Conservation (phyloP, 139 green algal genomes). For the Chlamydomonas sp. region DNA sequence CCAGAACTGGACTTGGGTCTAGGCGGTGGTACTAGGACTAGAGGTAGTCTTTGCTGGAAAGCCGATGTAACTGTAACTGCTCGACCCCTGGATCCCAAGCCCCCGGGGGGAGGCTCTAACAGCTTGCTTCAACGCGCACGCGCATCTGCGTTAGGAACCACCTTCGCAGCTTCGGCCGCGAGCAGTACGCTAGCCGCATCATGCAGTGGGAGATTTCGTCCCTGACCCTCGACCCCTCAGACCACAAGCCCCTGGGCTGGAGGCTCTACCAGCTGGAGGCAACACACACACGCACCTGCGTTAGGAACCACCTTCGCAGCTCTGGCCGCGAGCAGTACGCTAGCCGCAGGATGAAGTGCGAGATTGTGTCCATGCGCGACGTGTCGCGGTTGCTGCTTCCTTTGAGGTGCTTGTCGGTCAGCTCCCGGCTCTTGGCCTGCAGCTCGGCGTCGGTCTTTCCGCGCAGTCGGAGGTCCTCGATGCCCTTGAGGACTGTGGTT, state of each 20-base stretch:
- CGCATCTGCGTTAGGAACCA: conserved; percentile 84
- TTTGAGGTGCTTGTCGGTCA: conserved; percentile 47
- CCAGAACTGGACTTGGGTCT: too few species aligned
- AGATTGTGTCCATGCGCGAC: conserved; percentile 58
- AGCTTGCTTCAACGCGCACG: too few species aligned
- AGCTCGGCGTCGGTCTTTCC: conserved; percentile 43
- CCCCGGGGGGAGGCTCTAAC: too few species aligned
- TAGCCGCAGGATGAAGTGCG: conserved; percentile 88
- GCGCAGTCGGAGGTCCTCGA: conserved; percentile 76
- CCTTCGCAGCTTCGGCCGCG: conserved; percentile 73
- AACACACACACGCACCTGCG: too few species aligned
- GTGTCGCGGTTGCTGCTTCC: too few species aligned
- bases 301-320: conserved; percentile 81
- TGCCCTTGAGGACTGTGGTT: conserved; percentile 82
- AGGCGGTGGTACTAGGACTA: too few species aligned
- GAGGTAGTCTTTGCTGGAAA: too few species aligned
- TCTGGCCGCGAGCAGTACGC: conserved; percentile 88
- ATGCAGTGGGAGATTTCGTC: conserved; percentile 83
- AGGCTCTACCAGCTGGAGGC: too few species aligned
- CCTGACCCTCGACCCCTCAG: too few species aligned
- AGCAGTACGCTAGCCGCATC: conserved; percentile 89
- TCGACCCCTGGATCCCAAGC: too few species aligned
- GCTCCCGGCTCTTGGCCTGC: conserved; percentile 28
- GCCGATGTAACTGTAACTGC: too few species aligned
- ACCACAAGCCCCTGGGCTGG: too few species aligned